phyloP scores from a whole-genome alignment of 495 filamentous ascomycete species.

The Aspergillus wentii region DNA sequence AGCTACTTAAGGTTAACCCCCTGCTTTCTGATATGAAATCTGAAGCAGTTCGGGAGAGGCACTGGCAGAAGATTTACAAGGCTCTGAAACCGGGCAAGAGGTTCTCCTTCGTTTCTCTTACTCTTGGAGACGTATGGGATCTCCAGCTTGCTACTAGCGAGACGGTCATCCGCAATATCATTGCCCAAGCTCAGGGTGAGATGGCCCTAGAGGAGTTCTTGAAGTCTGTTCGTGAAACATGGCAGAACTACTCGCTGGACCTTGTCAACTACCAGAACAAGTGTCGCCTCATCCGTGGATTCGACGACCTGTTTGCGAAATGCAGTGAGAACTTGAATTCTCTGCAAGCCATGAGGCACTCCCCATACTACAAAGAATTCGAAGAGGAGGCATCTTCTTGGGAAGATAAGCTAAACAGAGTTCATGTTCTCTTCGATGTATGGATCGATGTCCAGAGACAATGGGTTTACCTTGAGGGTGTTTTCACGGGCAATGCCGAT shows the following conservation, averaged over 20 bases:
- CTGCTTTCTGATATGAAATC: conserved; percentile 90
- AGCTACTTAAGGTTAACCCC: conserved; percentile 82
- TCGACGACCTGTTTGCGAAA: conserved; percentile 97
- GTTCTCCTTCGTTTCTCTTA: conserved; percentile 89
- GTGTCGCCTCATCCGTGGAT: conserved; percentile 92
- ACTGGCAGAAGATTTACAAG: conserved; percentile 98
- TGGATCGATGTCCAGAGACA: conserved; percentile 99
- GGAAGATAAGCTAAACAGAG: conserved; percentile 97
- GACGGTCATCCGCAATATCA: conserved; percentile 80
- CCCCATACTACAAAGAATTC: conserved; percentile 97
- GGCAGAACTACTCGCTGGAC: conserved; percentile 91
- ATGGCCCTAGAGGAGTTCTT: conserved; percentile 98
- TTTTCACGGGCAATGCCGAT: conserved; percentile 96
- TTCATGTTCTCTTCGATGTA: conserved; percentile 96
- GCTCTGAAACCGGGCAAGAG: conserved; percentile 82
- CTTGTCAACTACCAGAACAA: conserved; percentile 97
- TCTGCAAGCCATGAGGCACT: conserved; percentile 96
- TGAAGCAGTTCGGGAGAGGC: conserved; percentile 89
- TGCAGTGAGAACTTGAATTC: conserved; percentile 98
- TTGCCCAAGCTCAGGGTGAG: conserved; percentile 93
- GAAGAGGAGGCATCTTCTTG: conserved; percentile 93
- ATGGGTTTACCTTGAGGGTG: conserved; percentile 98
- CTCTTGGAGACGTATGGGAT: conserved; percentile 96
- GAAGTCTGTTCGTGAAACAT: conserved; percentile 93
- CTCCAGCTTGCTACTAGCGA: conserved; percentile 84